These are phyloP conservation scores for Orychophragmus violaceus DNA, from an alignment of 345 rosid genomes.

Conservation along the genomic window DNA sequence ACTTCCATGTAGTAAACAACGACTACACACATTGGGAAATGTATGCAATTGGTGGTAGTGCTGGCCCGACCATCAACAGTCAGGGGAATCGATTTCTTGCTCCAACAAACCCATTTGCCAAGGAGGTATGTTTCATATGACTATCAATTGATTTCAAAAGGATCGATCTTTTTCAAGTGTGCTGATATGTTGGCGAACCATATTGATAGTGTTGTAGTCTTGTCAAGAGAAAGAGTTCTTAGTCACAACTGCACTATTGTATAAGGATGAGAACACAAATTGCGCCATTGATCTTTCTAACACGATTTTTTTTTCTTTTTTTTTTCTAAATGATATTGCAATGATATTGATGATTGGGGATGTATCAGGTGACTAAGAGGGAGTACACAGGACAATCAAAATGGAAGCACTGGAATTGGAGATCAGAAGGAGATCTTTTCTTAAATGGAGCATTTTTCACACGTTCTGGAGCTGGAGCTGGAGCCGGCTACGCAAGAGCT, in stretches of 20 bases:
- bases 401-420: conserved; percentile 64
- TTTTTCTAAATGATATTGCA: too few relatives aligned
- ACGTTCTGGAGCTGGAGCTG: conserved; percentile 46
- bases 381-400: conserved; percentile 4
- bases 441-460: conserved; percentile 56
- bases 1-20: conserved; percentile 97
- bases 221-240: not conserved
- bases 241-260: not conserved
- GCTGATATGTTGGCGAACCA: not conserved
- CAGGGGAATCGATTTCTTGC: conserved; percentile 96
- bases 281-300: not conserved
- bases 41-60: conserved; percentile 99
- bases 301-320: too few relatives aligned
- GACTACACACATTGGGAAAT: conserved; percentile 99
- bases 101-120: conserved; percentile 68
- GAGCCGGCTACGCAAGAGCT: conserved; percentile 52
- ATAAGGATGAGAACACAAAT: not conserved
- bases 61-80: conserved; percentile 90
- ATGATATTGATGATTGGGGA: not conserved
- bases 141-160: not conserved
- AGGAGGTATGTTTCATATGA: conserved; percentile 38
- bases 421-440: conserved; percentile 57
- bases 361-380: conserved; percentile 4
- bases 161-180: not conserved
- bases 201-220: not conserved